Evolutionary conservation across 2,329 filamentous ascomycete genomes (phyloP).

Genomic region (Sphaerulina musiva): DNA sequence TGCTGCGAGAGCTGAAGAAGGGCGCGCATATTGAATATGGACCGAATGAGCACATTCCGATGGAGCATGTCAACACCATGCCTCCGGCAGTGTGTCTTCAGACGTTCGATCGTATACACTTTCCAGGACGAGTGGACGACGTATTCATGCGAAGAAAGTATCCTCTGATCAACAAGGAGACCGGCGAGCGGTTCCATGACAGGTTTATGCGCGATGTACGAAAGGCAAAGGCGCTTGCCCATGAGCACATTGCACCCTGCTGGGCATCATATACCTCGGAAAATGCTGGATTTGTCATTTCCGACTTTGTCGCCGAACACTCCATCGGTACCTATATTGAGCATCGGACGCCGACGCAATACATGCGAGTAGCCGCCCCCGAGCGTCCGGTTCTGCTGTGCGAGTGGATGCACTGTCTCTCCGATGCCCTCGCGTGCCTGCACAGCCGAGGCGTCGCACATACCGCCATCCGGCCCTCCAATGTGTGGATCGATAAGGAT

Average conservation of each 20-base stretch:
- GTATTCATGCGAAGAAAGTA: slow-evolving; percentile 38
- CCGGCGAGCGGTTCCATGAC: slow-evolving; percentile 25
- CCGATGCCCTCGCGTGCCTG: slow-evolving; percentile 60
- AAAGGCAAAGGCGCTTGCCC: slow-evolving; percentile 52
- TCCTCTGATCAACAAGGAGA: slow-evolving; percentile 27
- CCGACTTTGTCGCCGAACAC: slow-evolving; percentile 60
- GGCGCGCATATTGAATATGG: slow-evolving; percentile 59
- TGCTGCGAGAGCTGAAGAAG: slow-evolving; percentile 57
- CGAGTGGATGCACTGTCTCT: slow-evolving; percentile 69
- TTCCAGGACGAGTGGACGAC: slow-evolving; percentile 55
- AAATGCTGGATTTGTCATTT: slow-evolving; percentile 58
- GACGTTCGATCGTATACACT: slow-evolving; percentile 55
- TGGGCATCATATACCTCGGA: slow-evolving; percentile 65
- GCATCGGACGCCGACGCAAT: slow-evolving; percentile 52
- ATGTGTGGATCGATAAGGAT: slow-evolving; percentile 58
- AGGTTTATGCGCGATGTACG: slow-evolving; percentile 58
- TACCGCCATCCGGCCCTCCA: slow-evolving; percentile 63
- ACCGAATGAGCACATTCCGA: slow-evolving; percentile 61
- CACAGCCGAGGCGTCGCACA: slow-evolving; percentile 60
- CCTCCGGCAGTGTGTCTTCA: slow-evolving; percentile 43
- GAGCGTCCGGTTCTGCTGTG: slow-evolving; percentile 55
- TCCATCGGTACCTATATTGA: slow-evolving; percentile 62
- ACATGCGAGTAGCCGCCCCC: slow-evolving; percentile 57
- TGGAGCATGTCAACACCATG: slow-evolving; percentile 59
- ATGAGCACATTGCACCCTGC: slow-evolving; percentile 63